Evolutionary conservation across 2,329 filamentous ascomycete species (phyloP).

Genomic region (Epichloe brachyelytri): DNA sequence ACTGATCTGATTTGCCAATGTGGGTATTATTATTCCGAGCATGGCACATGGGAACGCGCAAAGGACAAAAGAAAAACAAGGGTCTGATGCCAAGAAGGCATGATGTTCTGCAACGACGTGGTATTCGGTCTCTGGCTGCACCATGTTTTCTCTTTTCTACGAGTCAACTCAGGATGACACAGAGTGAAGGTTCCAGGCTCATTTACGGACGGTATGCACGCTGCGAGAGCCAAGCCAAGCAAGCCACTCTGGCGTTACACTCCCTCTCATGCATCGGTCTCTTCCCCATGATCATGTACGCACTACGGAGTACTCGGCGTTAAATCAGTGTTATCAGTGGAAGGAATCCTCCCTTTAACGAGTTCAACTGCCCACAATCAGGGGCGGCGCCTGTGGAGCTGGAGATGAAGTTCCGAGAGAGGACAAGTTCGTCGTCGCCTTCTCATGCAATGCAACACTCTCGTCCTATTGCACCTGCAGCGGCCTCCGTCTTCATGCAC

Average conservation of each 20-base stretch:
- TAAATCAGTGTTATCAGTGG: no score
- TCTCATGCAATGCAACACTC: conserved; percentile 4
- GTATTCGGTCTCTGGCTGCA: not conserved
- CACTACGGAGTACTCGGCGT: not conserved
- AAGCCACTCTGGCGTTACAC: no score
- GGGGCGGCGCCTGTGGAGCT: conserved; percentile 1
- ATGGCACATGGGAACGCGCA: not conserved
- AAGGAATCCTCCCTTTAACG: not conserved
- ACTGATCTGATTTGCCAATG: not conserved
- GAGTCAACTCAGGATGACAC: not conserved
- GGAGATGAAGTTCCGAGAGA: conserved; percentile 3
- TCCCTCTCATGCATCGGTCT: no score
- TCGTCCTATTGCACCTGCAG: conserved; percentile 1
- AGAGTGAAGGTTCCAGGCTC: not conserved
- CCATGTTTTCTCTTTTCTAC: not conserved
- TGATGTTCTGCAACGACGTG: not conserved
- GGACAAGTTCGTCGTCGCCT: conserved; percentile 3
- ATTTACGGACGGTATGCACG: not conserved
- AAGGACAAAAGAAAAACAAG: not conserved
- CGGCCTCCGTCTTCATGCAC: not conserved
- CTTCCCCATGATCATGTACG: not conserved
- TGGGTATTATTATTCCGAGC: not conserved
- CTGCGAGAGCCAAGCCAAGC: not conserved
- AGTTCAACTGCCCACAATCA: conserved; percentile 1
- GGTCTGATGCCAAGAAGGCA: no score